Evolutionary conservation across 2,329 filamentous ascomycete genomes (phyloP).

Genomic region (Diaporthe aspalathi): DNA sequence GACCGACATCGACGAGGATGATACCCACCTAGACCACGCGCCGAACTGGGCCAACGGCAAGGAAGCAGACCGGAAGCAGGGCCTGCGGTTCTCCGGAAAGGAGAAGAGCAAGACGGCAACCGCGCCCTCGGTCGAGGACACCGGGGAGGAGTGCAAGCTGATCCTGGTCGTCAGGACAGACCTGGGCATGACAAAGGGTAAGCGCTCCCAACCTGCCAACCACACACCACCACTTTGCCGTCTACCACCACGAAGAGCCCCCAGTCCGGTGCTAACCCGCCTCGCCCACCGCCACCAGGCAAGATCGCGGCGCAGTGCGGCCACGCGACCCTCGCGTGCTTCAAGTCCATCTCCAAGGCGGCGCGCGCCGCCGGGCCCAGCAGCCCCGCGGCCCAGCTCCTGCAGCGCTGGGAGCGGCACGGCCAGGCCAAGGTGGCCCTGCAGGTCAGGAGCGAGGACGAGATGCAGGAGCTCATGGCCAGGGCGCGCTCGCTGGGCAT

Average conservation of each 20-base stretch:
- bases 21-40: constrained; percentile 71
- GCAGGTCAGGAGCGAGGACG: constrained; percentile 87
- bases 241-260: no score
- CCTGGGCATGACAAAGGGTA: constrained; percentile 97
- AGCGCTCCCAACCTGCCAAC: constrained; percentile 41
- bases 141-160: constrained; percentile 89
- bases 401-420: constrained; percentile 84
- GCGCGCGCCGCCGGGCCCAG: constrained; percentile 61
- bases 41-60: constrained; percentile 73
- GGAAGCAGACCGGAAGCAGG: constrained; percentile 70
- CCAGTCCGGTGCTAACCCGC: neutral
- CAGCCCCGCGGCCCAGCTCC: constrained; percentile 68
- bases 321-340: constrained; percentile 97
- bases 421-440: constrained; percentile 96
- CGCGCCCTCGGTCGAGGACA: constrained; percentile 46
- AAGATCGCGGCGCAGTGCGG: constrained; percentile 97
- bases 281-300: constrained; percentile 63
- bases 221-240: neutral
- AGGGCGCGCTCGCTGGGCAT: constrained; percentile 86
- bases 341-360: constrained; percentile 78
- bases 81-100: constrained; percentile 54
- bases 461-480: constrained; percentile 78
- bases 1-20: constrained; percentile 73
- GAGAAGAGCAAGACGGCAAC: constrained; percentile 45
- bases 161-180: constrained; percentile 93